Conservation (phyloP, 352 stramenopile species). For the Phytophthora palmivora region DNA sequence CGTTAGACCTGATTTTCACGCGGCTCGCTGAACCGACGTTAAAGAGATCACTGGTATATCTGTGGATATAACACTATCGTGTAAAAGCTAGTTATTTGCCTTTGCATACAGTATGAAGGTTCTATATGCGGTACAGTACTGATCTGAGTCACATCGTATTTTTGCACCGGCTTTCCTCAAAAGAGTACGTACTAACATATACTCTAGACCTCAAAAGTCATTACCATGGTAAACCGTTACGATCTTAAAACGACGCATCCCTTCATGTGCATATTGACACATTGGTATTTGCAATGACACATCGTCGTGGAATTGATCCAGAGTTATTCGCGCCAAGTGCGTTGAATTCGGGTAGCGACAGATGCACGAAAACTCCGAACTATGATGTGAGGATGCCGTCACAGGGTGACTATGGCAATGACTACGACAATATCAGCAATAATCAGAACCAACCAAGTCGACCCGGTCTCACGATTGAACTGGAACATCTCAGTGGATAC, state of each 20-base stretch:
- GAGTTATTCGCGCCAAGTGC: constrained; percentile 65
- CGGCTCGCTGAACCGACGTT: constrained; percentile 19
- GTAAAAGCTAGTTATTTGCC: not conserved
- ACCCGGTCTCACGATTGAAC: constrained; percentile 44
- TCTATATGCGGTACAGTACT: not conserved
- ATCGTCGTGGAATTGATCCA: constrained; percentile 49
- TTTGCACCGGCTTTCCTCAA: constrained; percentile 18
- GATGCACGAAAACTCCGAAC: constrained; percentile 17
- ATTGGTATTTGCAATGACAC: constrained; percentile 30
- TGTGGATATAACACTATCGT: not conserved
- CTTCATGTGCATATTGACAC: constrained; percentile 1
- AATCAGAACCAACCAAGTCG: constrained; percentile 22
- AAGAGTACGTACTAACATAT: constrained; percentile 1
- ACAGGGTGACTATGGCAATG: constrained; percentile 10
- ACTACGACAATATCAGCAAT: constrained; percentile 20
- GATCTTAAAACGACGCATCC: constrained; percentile 34
- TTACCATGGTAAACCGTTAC: constrained; percentile 15
- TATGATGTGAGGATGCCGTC: constrained; percentile 13
- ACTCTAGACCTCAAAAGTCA: constrained; percentile 12
- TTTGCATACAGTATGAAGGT: constrained; percentile 3
- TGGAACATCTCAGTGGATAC: constrained; percentile 74
- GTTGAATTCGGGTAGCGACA: constrained; percentile 6
- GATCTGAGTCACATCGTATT: constrained; percentile 15
- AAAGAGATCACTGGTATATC: constrained; percentile 7
- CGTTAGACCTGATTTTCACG: constrained; percentile 27